phyloP scores from a whole-genome alignment of 306 rosid genomes.

The Pachyrhizus erosus region DNA sequence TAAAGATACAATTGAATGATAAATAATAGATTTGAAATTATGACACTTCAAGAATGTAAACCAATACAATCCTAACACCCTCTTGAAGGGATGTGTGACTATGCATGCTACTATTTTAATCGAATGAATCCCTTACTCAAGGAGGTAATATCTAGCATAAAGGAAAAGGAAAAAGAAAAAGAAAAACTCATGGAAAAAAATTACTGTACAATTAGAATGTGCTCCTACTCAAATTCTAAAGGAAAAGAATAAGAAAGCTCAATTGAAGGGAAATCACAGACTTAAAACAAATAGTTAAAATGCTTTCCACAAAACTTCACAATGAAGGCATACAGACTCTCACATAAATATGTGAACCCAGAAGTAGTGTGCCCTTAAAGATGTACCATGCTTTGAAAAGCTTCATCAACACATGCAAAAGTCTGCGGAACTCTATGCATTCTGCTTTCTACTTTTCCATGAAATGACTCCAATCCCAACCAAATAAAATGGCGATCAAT shows the following conservation, averaged over 20 bases:
- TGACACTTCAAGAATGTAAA: conserved; percentile 1
- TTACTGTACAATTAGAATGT: neutral
- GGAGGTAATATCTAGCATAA: neutral
- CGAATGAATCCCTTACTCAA: neutral
- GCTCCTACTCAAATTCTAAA: conserved; percentile 9
- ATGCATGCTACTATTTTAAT: neutral
- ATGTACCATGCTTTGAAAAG: neutral
- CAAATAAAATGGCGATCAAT: neutral
- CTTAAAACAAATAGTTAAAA: neutral
- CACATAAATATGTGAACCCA: neutral
- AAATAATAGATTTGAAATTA: neutral
- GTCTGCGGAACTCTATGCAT: neutral
- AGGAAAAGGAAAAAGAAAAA: neutral
- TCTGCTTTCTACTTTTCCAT: neutral
- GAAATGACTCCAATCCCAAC: neutral
- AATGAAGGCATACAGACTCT: neutral
- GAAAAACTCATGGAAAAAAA: neutral
- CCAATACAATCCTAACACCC: neutral
- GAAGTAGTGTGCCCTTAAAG: neutral
- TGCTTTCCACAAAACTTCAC: neutral
- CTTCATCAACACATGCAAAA: conserved; percentile 4
- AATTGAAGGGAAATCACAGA: neutral
- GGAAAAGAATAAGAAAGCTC: neutral
- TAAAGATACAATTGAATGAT: neutral
- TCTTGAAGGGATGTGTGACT: neutral